Evolutionary conservation across 352 stramenopile genomes (phyloP), one percentile per base, ranked within the genome.

Genomic region (Halophytophthora polymorphica): DNA sequence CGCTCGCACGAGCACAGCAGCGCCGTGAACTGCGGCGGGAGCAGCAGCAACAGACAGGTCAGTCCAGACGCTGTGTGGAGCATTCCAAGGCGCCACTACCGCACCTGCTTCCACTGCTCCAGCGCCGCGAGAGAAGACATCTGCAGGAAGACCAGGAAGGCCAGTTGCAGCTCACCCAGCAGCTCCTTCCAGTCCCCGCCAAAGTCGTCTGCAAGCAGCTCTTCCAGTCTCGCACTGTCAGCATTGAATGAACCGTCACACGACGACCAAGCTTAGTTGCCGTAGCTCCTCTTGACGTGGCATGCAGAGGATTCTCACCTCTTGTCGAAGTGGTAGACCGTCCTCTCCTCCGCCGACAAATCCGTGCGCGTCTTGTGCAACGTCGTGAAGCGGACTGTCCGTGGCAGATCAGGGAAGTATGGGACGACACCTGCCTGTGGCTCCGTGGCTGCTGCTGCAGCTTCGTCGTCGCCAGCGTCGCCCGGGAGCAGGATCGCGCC

Each of bases 81-180:
- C 4, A 23, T 35, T 45, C 15, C n/a, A 42, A n/a, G 6, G 23
- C 6, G 13, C 25, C 7, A 33, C 7, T 23, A 21, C 23, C n/a
- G 31, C 45, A 89, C 76, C 77, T 93, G 74, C 54, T 96, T 96
- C 95, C 95, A 98, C 63, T 98, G 88, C 64, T 97, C 78, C 34
- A 98, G 69, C 2, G 92, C 94, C 13, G 79, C 65, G 19, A 97
- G 76, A 35, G 93, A 98, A 38, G 92, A 93, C n/a, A 98, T 56
- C 63, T 97, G 81, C 31, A 98, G 56, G 68, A 98, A 98, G 3
- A 97, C 45, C 12, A 97, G 46, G 55, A 97, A 98, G 4, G 88
- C 77, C n/a, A 98, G 61, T 64, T 98, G 91, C 50, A 98, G 56
- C 71, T 98, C 93, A 22, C 88, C 95, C 13, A 98, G 37, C 25